Evolutionary conservation across 495 filamentous ascomycete species (phyloP), one percentile per base, ranked within the genome.

Genomic region (Penicillium antarcticum): DNA sequence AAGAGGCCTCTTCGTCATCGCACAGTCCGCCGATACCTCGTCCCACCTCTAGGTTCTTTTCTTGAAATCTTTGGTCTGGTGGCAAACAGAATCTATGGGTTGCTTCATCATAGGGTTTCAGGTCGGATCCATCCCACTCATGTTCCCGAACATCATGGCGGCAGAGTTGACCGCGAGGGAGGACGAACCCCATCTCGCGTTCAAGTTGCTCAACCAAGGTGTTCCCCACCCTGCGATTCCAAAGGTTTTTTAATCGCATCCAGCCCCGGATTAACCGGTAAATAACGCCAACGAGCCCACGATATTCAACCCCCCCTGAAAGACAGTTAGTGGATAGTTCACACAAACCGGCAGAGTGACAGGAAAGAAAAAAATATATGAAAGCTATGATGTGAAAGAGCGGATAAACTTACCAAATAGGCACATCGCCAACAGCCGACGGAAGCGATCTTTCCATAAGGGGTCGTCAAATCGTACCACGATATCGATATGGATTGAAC

Each of bases 191-290:
- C n/a, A 62, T 52, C 50, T 75, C 72, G 7, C 33, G 23, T 5
- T 24, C 18, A 6, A 72, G 18, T 49, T 75, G 72, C 29, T 62
- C 43, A 4, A 21, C 45, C 6, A 73, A 24, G 2, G 56, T 43
- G 3, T 23, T 12, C n/a, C 63, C 61, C 46, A 68, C 35, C 3
- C 54, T 14, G 0, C 11, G 19, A 17, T 16, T 39, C 64, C 64
- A 67, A 9, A 33, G 6, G 4, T 41, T 31, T 8, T 36, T 35
- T 4, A 35, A n/a, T n/a, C 55, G 60, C 13, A 75, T 48, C 17
- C 61, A 53, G 57, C 72, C 70, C n/a, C 72, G 61, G 11, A 75
- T 57, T 32, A 75, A 42, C 11, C 65, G 67, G 59, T 53, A 75
- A 14, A 71, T 29, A 47, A 66, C 73, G 33, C 60, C 56, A 16